Percentiles rank a stretch among this genome's conserved stretches.
These are phyloP conservation scores for Epichloe hybrida DNA, from an alignment of 2,329 filamentous ascomycete genomes.

Conservation along the genomic window DNA sequence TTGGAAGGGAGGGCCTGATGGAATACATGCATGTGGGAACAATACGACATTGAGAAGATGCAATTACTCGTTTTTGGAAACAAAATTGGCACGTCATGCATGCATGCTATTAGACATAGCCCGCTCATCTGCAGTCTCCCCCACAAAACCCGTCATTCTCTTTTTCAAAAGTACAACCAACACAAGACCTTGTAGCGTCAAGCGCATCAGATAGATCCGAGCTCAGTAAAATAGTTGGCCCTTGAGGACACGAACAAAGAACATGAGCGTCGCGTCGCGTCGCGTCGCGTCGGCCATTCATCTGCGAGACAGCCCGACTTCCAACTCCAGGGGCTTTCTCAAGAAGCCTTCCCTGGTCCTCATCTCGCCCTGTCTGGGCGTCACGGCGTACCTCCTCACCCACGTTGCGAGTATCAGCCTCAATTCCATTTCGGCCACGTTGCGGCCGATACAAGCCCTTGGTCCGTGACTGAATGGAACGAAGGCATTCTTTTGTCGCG, in stretches of 20 bases:
- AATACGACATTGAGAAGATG: too few species aligned
- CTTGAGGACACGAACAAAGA: too few species aligned
- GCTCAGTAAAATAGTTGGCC: too few species aligned
- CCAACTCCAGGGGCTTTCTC: conserved; percentile 60
- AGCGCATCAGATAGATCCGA: too few species aligned
- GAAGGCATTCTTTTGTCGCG: conserved; percentile 58
- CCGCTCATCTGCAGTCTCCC: too few species aligned
- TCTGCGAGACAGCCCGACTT: conserved; percentile 22
- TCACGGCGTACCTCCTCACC: conserved; percentile 36
- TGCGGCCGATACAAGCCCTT: conserved; percentile 59
- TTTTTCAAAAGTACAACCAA: too few species aligned
- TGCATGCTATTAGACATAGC: too few species aligned
- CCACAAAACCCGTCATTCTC: too few species aligned
- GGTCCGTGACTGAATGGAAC: conserved; percentile 64
- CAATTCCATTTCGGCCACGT: conserved; percentile 83
- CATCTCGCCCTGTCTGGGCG: conserved; percentile 45
- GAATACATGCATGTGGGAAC: neutral
- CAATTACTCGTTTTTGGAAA: too few species aligned
- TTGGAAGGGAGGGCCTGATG: neutral
- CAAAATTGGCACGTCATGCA: too few species aligned
- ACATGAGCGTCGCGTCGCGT: too few species aligned
- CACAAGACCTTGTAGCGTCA: too few species aligned
- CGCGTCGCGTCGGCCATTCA: neutral
- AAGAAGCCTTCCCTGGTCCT: conserved; percentile 70
- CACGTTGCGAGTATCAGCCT: conserved; percentile 62